These are phyloP conservation scores for Arabidopsis suecica DNA, from an alignment of 345 rosid genomes.

Conservation along the genomic window DNA sequence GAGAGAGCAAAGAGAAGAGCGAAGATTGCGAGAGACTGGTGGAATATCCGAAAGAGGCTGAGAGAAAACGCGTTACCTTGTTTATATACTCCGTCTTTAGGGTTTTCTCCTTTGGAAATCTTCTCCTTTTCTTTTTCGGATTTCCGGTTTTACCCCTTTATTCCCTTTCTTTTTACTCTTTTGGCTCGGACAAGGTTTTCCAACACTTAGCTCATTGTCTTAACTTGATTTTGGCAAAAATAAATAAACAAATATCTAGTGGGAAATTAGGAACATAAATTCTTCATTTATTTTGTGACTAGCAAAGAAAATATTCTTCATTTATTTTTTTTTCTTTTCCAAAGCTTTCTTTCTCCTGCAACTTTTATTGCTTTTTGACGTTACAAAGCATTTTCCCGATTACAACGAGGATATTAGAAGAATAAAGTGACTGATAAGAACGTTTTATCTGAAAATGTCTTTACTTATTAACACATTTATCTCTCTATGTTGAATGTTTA, in stretches of 20 bases:
- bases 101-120: slow-evolving; percentile 39
- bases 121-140: background rate
- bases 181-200: slow-evolving; percentile 28
- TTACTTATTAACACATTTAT: background rate
- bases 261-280: background rate
- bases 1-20: background rate
- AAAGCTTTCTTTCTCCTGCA: background rate
- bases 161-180: slow-evolving; percentile 6
- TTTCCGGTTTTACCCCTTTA: slow-evolving; percentile 37
- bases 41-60: slow-evolving; percentile 36
- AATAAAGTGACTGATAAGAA: background rate
- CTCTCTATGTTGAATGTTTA: background rate
- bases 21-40: slow-evolving; percentile 38
- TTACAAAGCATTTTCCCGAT: background rate
- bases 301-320: background rate
- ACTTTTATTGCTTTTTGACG: background rate
- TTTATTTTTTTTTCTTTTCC: background rate
- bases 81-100: slow-evolving; percentile 46
- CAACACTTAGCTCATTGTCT: slow-evolving; percentile 22
- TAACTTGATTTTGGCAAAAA: background rate
- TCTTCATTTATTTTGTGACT: background rate
- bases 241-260: background rate
- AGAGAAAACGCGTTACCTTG: background rate
- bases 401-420: background rate
- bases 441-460: background rate